A percentile compares a stretch with the other conserved stretches of the same genome.
Evolutionary conservation across 768 basidiomycete species (phyloP).

Genomic region (Collybiopsis confluens): DNA sequence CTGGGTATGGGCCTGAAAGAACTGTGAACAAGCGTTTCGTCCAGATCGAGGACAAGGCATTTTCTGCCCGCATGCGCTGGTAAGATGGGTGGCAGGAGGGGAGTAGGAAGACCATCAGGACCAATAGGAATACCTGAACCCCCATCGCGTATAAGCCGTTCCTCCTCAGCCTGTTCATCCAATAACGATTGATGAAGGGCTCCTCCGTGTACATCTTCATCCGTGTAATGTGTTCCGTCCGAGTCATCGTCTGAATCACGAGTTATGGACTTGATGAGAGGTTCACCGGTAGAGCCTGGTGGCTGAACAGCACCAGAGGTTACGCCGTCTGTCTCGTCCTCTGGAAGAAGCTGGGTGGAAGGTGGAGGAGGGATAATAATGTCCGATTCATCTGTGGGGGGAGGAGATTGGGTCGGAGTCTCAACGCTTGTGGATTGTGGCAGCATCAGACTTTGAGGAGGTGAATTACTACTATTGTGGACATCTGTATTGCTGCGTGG

Average conservation of each 20-base stretch:
- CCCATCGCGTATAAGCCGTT: conserved; percentile 81
- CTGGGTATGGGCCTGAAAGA: conserved; percentile 97
- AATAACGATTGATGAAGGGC: conserved; percentile 34
- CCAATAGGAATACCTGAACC: conserved; percentile 95
- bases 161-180: conserved; percentile 85
- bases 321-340: conserved; percentile 80
- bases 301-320: conserved; percentile 89
- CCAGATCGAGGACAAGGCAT: conserved; percentile 93
- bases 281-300: conserved; percentile 63
- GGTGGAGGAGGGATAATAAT: conserved; percentile 32
- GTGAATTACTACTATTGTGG: background rate
- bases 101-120: conserved; percentile 80
- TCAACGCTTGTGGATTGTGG: background rate
- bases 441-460: conserved; percentile 4
- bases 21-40: conserved; percentile 95
- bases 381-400: conserved; percentile 8
- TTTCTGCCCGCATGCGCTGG: conserved; percentile 84
- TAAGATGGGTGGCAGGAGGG: conserved; percentile 81
- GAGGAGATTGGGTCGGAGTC: conserved; percentile 2
- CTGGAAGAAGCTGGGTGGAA: conserved; percentile 35
- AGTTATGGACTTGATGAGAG: conserved; percentile 28
- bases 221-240: conserved; percentile 61
- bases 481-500: background rate
- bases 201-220: conserved; percentile 62
- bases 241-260: conserved; percentile 28